Conservation (phyloP, 202 grass and related monocot species). For the Carex arenaria region DNA sequence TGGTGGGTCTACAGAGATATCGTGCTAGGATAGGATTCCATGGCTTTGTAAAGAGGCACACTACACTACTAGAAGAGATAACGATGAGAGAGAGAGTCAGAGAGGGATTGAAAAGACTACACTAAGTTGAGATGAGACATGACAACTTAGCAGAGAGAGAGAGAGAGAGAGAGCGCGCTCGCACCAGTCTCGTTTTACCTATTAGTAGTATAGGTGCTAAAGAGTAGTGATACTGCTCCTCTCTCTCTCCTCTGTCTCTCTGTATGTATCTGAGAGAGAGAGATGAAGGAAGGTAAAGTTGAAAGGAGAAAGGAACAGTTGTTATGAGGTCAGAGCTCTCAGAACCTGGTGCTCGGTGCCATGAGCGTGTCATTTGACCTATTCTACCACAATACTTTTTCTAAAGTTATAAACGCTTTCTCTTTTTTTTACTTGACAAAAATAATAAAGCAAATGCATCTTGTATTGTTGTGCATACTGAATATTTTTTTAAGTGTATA, state of each 20-base stretch:
- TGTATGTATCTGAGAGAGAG: not conserved
- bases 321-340: constrained; percentile 14
- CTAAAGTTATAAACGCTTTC: constrained; percentile 16
- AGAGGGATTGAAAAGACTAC: not conserved
- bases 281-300: not conserved
- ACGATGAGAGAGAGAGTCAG: not conserved
- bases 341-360: constrained; percentile 33
- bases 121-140: not conserved
- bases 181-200: constrained; percentile 25
- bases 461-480: not conserved
- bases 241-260: constrained; percentile 22
- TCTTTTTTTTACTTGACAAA: not conserved
- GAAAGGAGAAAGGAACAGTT: constrained; percentile 14
- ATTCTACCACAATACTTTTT: constrained; percentile 9
- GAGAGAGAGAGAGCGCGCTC: not conserved
- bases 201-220: constrained; percentile 11
- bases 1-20: constrained; percentile 8
- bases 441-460: not conserved
- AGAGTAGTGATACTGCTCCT: not conserved
- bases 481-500: not conserved
- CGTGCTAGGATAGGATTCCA: not conserved
- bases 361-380: constrained; percentile 34
- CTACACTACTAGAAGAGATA: not conserved
- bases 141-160: constrained; percentile 3
- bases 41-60: not conserved